Evolutionary conservation across 495 filamentous ascomycete species (phyloP), one percentile per base, ranked within the genome.

Genomic region (Aspergillus campestris): DNA sequence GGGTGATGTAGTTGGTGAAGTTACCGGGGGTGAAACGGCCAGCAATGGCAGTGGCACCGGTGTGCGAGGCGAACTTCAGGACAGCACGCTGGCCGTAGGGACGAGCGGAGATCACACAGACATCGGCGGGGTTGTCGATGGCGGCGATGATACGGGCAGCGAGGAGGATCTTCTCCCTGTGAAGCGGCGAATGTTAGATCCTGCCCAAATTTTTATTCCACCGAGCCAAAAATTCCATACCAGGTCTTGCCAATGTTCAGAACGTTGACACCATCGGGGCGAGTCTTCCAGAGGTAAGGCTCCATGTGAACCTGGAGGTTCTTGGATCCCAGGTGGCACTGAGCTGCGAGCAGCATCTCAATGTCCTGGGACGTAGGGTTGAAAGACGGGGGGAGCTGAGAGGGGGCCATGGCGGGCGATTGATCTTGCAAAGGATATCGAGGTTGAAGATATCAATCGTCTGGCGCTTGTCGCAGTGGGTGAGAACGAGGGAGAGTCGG

Each of bases 1-100:
- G 94, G 70, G 92, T 98, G 83, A 96, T 98, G 86, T 98, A 98
- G 78, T 98, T 98, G 80, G 92, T 98, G 85, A 98, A 98, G 71
- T 94, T 95, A 80, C 92, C 92, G 63, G 92, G 92, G 64, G 92
- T 98, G 83, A 98, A 98, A 71, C 92, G 90, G 77, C 92, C 92
- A 60, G 92, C 94, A 67, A 98, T 98, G 67, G 92, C 87, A 62
- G 87, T 87, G 64, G 91, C 89, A 72, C 92, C 91, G 57, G 91
- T 98, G 80, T 98, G 89, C 50, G 86, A 74, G 59, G 91, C 91
- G 77, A 95, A 98, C 81, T 98, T 98, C 68, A 98, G 83, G 70
- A 96, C 92, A 64, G 92, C 90, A 73, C 92, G 92, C 78, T 98
- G 92, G 52, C 92, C 92, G 71, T 96, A 98, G 67, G 92, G 94